Base-by-base conservation (phyloP, 2,329 filamentous ascomycete genomes). In the Ascochyta clinopodiicola region DNA sequence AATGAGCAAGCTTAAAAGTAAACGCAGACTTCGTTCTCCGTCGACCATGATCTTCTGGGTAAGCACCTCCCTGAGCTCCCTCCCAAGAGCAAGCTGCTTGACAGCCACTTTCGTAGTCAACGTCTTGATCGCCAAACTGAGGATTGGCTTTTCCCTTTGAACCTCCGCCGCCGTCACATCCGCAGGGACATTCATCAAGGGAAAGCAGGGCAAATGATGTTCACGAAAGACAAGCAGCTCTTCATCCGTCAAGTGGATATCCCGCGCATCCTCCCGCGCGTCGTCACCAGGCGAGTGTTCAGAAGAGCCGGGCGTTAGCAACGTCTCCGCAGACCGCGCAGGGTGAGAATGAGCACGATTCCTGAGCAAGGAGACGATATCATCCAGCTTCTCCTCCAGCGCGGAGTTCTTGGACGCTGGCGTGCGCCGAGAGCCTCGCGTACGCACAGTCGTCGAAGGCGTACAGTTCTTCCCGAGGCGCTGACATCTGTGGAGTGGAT, bases 301-400 rank as follows among this genome's bases (percentile, higher is more conserved):
- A 4, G 49, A 44, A 5, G 57, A 63, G 24, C 49, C 44, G 2
- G 59, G 62, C 12, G 60, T 63, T 19, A 55, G 48, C 7, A 56
- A 35, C 9, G 52, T 22, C 4, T 61, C 55, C 8, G 36, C 25
- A 6, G 40, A 19, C 15, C 13, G 56, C 13, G 5, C 63, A 24
- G 52, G 44, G 2, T 46, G 43, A 17, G 51, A 27, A 13, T 48
- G 44, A n/a, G 36, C 48, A 12, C 15, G 61, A 32, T 31, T 60
- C n/a, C 64, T 66, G 6, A 73, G 61, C 17, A 74, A 34, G 1
- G 66, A 57, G 4, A 72, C 71, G 1, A 75, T 44, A 36, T 66
- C 66, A 38, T 72, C 65, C 9, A 75, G 56, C 21, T 71, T 74
- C 10, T 73, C 68, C 38, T 75, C 72, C 4, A 75, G 45, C 22